Percentiles rank a stretch among this genome's conserved stretches.
phyloP scores from a whole-genome alignment of 805 yeast genomes.

The Saccharomycopsis schoenii region DNA sequence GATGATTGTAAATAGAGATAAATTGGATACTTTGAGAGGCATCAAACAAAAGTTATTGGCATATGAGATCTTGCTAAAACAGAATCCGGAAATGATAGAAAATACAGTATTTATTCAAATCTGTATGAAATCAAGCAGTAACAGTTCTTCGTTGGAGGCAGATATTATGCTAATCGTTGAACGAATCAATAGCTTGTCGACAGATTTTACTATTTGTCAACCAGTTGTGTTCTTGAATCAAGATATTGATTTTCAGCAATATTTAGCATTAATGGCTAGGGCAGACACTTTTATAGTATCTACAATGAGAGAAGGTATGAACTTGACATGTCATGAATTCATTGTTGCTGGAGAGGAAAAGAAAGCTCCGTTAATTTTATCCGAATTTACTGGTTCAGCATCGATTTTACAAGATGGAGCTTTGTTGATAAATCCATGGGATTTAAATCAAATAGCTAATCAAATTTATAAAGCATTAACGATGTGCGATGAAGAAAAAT shows the following conservation, averaged over 20 bases:
- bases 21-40: slow-evolving; percentile 80
- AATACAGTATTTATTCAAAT: slow-evolving; percentile 75
- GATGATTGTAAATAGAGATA: slow-evolving; percentile 80
- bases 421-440: slow-evolving; percentile 85
- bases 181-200: slow-evolving; percentile 70
- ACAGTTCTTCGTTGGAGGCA: slow-evolving; percentile 56
- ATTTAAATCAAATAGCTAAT: slow-evolving; percentile 53
- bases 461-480: slow-evolving; percentile 54
- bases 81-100: slow-evolving; percentile 62
- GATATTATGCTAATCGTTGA: slow-evolving; percentile 72
- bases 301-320: slow-evolving; percentile 94
- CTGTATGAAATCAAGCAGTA: slow-evolving; percentile 47
- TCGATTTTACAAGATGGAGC: slow-evolving; percentile 64
- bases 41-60: slow-evolving; percentile 80
- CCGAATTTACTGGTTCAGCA: slow-evolving; percentile 95
- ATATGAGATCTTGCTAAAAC: slow-evolving; percentile 64
- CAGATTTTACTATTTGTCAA: slow-evolving; percentile 61
- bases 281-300: slow-evolving; percentile 85
- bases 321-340: slow-evolving; percentile 91
- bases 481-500: slow-evolving; percentile 51
- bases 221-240: slow-evolving; percentile 85
- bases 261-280: slow-evolving; percentile 73
- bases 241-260: slow-evolving; percentile 83
- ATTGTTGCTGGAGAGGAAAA: slow-evolving; percentile 61
- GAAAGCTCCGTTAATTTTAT: slow-evolving; percentile 73